Percentiles rank a stretch among this genome's conserved stretches.
phyloP scores from a whole-genome alignment of 2,329 filamentous ascomycete species.

The Lachnellula cervina region DNA sequence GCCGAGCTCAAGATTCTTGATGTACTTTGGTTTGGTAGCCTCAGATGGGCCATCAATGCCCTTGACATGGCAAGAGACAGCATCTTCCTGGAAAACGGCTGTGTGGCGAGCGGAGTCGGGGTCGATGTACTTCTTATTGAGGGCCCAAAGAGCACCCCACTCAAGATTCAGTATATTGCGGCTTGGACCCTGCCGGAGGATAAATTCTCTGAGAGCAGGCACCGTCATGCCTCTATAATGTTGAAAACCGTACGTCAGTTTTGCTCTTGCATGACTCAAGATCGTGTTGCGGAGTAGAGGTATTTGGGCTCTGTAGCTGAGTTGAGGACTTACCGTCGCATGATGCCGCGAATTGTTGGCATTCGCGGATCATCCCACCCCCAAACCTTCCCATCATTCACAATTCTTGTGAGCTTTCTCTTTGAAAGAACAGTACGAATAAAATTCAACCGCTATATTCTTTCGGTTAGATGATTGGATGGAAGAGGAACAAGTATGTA shows the following conservation, averaged over 20 bases:
- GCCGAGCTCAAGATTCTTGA: neutral
- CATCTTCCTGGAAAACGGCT: constrained; percentile 57
- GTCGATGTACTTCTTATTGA: constrained; percentile 76
- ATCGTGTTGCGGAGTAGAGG: no score
- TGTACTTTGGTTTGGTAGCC: neutral
- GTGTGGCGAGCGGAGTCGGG: constrained; percentile 51
- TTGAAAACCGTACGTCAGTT: no score
- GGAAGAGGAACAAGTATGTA: no score
- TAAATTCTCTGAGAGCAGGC: constrained; percentile 71
- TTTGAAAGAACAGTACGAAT: constrained; percentile 75
- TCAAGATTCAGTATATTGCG: constrained; percentile 78
- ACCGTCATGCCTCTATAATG: constrained; percentile 63
- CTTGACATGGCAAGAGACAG: neutral
- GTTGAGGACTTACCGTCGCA: constrained; percentile 48
- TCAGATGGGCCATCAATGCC: neutral
- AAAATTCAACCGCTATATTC: constrained; percentile 63
- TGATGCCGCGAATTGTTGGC: constrained; percentile 75
- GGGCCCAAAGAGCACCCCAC: constrained; percentile 62
- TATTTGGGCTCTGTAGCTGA: no score
- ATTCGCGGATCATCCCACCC: constrained; percentile 82
- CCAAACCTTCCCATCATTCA: constrained; percentile 67
- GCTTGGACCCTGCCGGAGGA: constrained; percentile 73
- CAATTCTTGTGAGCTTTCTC: constrained; percentile 75
- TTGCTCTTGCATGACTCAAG: no score
- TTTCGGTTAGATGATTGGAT: no score